These are phyloP conservation scores for Raddia distichophylla DNA, from an alignment of 176 grass and related monocot species.

Conservation along the genomic window DNA sequence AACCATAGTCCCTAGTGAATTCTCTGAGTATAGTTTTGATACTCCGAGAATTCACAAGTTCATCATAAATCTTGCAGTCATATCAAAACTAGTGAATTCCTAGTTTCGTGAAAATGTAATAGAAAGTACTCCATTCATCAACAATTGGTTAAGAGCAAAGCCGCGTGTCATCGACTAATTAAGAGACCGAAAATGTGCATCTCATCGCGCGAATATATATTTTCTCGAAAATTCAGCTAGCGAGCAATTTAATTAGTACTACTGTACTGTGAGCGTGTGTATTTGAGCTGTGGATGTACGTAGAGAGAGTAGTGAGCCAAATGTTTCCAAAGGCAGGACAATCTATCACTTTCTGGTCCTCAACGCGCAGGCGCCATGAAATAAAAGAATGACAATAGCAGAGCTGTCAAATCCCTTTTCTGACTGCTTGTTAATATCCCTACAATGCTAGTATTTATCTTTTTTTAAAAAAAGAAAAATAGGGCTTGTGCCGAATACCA, in stretches of 20 bases:
- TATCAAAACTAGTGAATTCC: not conserved
- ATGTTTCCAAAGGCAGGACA: not conserved
- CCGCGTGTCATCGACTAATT: too few relatives aligned
- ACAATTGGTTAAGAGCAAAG: not conserved
- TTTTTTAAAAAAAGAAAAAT: too few relatives aligned
- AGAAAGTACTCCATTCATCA: not conserved
- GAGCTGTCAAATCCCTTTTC: not conserved
- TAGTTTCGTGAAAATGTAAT: not conserved
- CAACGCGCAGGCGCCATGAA: not conserved
- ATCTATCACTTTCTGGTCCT: not conserved
- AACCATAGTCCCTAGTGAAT: too few relatives aligned
- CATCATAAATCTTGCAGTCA: not conserved
- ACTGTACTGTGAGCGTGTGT: too few relatives aligned
- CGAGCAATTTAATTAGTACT: too few relatives aligned
- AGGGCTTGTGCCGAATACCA: too few relatives aligned
- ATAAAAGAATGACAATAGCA: not conserved
- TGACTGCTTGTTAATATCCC: not conserved
- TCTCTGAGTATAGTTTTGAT: too few relatives aligned
- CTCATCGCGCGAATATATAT: too few relatives aligned
- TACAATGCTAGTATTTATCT: not conserved
- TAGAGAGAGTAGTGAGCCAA: not conserved
- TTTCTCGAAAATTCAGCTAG: too few relatives aligned
- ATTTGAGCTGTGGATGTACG: too few relatives aligned
- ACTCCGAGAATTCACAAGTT: not conserved
- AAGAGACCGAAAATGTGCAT: too few relatives aligned